Evolutionary conservation across 352 stramenopile species (phyloP), one percentile per base, ranked within the genome.

Genomic region (Pythium rishiriense): DNA sequence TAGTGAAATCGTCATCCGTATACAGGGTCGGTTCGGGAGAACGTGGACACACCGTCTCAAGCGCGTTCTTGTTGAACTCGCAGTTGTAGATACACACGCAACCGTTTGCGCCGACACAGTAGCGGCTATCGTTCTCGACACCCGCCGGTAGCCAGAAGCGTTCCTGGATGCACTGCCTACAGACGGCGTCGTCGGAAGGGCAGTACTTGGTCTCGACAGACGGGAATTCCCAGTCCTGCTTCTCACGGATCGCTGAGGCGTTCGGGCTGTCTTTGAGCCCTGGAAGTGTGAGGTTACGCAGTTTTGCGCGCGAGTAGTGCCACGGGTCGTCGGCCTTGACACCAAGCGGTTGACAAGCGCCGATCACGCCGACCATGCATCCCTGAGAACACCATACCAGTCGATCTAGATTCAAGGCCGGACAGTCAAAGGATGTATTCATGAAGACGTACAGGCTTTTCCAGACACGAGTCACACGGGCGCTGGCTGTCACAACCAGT

Each of bases 71-170:
- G 47, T 54, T 41, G 9, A 25, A 41, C 42, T 67, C 62, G 41
- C 62, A 69, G 17, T 50, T 53, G 35, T 15, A 33, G 12, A 69
- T 58, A n/a, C 53, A 69, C 10, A 69, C 49, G 35, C 62, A 69
- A 14, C 53, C 62, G 42, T 35, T 22, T 1, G 55, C 46, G 19
- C 62, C 62, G 8, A 69, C 62, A 35, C 62, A 63, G 26, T 41
- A 69, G n/a, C 52, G 62, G 46, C 37, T 69, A 41, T 69, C 62
- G 28, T 15, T 15, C 17, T 12, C 10, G 2, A 31, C 19, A 29
- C 45, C 31, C 2, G 14, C 21, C 11, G 12, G 15, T 1, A 63
- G 10, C 45, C 53, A 64, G 46, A 57, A 69, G 10, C 24, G 46
- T n/a, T 37, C 41, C 12, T 46, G 33, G 10, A 28, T 52, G 43